These are phyloP conservation scores for Pseudopediastrum boryanum DNA, from an alignment of 139 green algal species.

Conservation along the genomic window DNA sequence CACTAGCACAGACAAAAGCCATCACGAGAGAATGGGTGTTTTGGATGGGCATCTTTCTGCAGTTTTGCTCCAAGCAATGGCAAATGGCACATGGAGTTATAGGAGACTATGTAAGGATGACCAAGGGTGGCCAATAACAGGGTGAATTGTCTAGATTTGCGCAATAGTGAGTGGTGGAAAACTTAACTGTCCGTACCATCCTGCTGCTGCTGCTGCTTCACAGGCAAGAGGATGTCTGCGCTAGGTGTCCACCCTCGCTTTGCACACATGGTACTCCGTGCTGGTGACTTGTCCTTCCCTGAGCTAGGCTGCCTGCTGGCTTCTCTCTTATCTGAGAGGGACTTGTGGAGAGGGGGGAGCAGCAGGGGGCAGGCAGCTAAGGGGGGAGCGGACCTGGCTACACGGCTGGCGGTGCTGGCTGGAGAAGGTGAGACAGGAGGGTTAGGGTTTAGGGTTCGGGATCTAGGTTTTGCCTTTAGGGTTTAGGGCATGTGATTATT, in stretches of 20 bases:
- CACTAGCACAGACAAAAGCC: no score
- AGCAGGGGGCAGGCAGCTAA: slow-evolving; percentile 15
- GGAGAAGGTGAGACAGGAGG: neutral
- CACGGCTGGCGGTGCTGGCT: slow-evolving; percentile 46
- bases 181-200: neutral
- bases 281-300: slow-evolving; percentile 10
- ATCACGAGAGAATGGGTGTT: no score
- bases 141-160: no score
- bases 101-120: no score
- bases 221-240: slow-evolving; percentile 38
- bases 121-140: no score
- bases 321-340: slow-evolving; percentile 46
- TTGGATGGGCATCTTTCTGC: no score
- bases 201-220: neutral
- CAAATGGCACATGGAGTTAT: no score
- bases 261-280: slow-evolving; percentile 51
- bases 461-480: no score
- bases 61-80: no score
- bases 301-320: slow-evolving; percentile 52
- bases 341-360: slow-evolving; percentile 43
- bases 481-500: no score
- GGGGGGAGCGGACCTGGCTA: slow-evolving; percentile 34
- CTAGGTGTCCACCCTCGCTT: slow-evolving; percentile 51
- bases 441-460: neutral
- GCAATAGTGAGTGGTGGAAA: neutral